Evolutionary conservation across 768 basidiomycete species (phyloP).

Genomic region (Polyporus arcularius): DNA sequence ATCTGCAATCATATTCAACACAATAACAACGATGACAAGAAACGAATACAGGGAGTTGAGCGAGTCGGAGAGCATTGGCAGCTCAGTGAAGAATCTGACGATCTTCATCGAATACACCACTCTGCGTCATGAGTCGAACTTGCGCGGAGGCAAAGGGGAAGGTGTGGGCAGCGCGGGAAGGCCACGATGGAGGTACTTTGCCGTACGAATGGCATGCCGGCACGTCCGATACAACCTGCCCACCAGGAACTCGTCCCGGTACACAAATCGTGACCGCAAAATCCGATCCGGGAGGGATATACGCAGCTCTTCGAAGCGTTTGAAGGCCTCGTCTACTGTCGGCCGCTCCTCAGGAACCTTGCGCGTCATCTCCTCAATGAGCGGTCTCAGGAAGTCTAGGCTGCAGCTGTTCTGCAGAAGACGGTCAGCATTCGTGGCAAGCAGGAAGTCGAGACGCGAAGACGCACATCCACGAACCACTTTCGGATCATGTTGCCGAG

Average conservation of each 20-base stretch:
- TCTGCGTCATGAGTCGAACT: too few relatives aligned
- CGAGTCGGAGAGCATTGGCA: too few relatives aligned
- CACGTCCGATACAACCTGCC: not conserved
- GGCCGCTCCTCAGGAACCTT: slow-evolving; percentile 30
- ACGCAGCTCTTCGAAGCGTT: not conserved
- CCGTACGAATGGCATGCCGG: not conserved
- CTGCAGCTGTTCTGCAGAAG: slow-evolving; percentile 1
- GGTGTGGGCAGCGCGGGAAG: too few relatives aligned
- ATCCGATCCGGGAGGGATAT: too few relatives aligned
- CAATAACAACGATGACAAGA: too few relatives aligned
- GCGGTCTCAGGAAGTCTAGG: slow-evolving; percentile 27
- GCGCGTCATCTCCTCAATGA: slow-evolving; percentile 29
- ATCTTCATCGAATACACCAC: too few relatives aligned
- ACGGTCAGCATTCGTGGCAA: not conserved
- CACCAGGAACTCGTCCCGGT: not conserved
- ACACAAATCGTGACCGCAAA: not conserved
- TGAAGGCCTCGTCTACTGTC: slow-evolving; percentile 10
- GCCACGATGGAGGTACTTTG: too few relatives aligned
- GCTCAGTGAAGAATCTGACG: too few relatives aligned
- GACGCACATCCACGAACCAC: slow-evolving; percentile 15
- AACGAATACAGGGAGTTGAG: too few relatives aligned
- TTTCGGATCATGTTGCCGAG: slow-evolving; percentile 22
- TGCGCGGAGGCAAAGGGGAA: too few relatives aligned
- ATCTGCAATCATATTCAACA: too few relatives aligned
- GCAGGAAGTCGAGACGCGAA: too few relatives aligned